Evolutionary conservation across 1,139 yeast genomes (phyloP).

Genomic region (Candida sp.): DNA sequence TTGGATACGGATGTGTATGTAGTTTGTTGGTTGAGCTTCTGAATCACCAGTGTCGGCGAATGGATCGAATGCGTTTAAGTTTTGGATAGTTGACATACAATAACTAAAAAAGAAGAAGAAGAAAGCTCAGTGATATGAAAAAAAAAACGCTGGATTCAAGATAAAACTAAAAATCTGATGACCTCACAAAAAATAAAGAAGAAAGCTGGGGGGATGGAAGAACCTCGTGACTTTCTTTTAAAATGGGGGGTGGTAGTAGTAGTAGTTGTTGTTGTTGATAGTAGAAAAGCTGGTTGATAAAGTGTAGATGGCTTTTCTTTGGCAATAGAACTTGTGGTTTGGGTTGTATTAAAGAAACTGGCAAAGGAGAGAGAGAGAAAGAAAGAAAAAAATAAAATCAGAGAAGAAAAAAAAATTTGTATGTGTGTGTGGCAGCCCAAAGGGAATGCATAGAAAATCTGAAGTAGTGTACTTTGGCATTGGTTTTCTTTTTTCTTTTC

Average conservation of each 20-base stretch:
- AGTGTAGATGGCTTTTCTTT: too few relatives aligned
- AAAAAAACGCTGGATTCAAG: neutral
- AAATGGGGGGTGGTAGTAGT: too few relatives aligned
- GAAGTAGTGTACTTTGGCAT: neutral
- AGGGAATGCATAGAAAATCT: neutral
- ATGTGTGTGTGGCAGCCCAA: neutral
- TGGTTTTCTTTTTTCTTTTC: neutral
- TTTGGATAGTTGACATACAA: conserved; percentile 89
- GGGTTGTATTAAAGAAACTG: too few relatives aligned
- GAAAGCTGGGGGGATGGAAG: neutral
- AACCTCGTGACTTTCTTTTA: neutral
- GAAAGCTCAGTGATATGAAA: neutral
- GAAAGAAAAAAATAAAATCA: neutral
- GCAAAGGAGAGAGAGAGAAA: too few relatives aligned
- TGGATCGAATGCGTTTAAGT: conserved; percentile 98
- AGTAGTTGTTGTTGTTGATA: too few relatives aligned
- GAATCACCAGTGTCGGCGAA: conserved; percentile 99
- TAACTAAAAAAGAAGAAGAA: conserved; percentile 6
- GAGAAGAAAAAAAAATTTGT: neutral
- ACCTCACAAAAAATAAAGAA: neutral
- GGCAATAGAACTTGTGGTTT: too few relatives aligned
- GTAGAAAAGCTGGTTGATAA: neutral
- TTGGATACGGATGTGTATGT: conserved; percentile 98
- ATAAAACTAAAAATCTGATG: neutral
- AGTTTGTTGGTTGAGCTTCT: conserved; percentile 94